A percentile compares a stretch with the other conserved stretches of the same genome.
Conservation (phyloP, 2,329 filamentous ascomycete species). For the Cercospora citrullina region DNA sequence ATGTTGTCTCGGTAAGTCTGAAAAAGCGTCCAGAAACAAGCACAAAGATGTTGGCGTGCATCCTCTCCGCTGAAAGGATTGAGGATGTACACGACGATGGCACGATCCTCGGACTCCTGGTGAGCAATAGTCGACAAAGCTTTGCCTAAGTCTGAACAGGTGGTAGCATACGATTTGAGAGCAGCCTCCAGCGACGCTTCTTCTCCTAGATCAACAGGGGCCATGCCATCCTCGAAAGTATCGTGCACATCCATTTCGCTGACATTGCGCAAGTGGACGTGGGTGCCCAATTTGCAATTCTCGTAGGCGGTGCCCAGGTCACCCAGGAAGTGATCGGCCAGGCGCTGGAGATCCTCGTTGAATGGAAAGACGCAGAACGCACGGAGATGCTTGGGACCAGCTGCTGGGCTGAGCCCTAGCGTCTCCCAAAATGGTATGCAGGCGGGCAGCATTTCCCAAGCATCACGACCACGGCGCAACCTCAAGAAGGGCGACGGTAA, state of each 20-base stretch:
- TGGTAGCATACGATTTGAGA: slow-evolving; percentile 27
- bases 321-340: slow-evolving; percentile 64
- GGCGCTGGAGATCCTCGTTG: slow-evolving; percentile 62
- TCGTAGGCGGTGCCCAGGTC: slow-evolving; percentile 72
- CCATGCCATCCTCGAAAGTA: slow-evolving; percentile 42
- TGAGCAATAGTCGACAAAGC: slow-evolving; percentile 30
- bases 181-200: slow-evolving; percentile 24
- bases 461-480: slow-evolving; percentile 67
- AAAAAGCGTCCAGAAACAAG: slow-evolving; percentile 71
- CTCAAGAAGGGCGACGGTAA: slow-evolving; percentile 71
- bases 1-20: slow-evolving; percentile 64
- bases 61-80: slow-evolving; percentile 57
- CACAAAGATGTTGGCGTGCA: slow-evolving; percentile 63
- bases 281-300: slow-evolving; percentile 65
- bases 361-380: slow-evolving; percentile 70
- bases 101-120: slow-evolving; percentile 45
- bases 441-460: slow-evolving; percentile 71
- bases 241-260: slow-evolving; percentile 36
- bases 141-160: slow-evolving; percentile 33
- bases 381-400: slow-evolving; percentile 69
- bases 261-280: slow-evolving; percentile 51
- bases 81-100: slow-evolving; percentile 72
- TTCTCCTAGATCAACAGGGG: slow-evolving; percentile 33
- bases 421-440: slow-evolving; percentile 80
- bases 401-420: slow-evolving; percentile 70